A percentile compares a stretch with the other conserved stretches of the same genome.
These are phyloP conservation scores for Madurella mycetomatis DNA, from an alignment of 2,329 filamentous ascomycete species.

Conservation along the genomic window DNA sequence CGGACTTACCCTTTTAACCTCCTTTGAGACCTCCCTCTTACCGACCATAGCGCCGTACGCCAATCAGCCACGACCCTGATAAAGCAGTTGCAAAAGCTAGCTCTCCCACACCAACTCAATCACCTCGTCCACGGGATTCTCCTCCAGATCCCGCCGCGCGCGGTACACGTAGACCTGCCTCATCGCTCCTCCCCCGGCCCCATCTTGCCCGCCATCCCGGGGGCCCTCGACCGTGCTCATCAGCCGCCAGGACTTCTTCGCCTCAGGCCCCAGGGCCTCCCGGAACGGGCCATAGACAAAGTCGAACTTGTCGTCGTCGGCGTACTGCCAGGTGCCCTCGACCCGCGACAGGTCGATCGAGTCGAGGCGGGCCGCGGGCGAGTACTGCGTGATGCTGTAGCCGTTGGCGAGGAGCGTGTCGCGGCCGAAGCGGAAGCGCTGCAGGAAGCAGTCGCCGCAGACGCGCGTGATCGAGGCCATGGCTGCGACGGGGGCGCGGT, in stretches of 20 bases:
- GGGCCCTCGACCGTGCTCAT: constrained; percentile 33
- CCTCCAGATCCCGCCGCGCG: constrained; percentile 36
- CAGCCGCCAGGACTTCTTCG: constrained; percentile 51
- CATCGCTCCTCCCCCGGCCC: constrained; percentile 29
- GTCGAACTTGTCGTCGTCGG: constrained; percentile 40
- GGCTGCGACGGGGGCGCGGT: constrained; percentile 45
- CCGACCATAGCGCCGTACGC: too few relatives aligned
- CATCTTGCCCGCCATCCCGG: neutral
- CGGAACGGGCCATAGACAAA: constrained; percentile 52
- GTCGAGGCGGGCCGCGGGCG: constrained; percentile 27
- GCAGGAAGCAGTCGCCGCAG: constrained; percentile 57
- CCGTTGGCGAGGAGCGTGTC: constrained; percentile 55
- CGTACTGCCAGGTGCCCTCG: constrained; percentile 51
- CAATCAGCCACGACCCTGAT: too few relatives aligned
- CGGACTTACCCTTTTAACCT: too few relatives aligned
- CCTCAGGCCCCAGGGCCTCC: constrained; percentile 29
- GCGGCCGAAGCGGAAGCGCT: constrained; percentile 46
- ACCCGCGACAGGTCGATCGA: constrained; percentile 41
- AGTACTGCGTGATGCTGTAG: constrained; percentile 51
- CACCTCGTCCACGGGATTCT: constrained; percentile 42
- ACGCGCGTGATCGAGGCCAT: constrained; percentile 46
- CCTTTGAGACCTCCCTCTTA: too few relatives aligned
- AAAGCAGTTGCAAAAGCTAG: neutral
- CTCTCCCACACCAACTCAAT: constrained; percentile 45
- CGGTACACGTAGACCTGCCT: constrained; percentile 53